phyloP scores from a whole-genome alignment of 202 grass and related monocot species.

The Zoysia matrella region DNA sequence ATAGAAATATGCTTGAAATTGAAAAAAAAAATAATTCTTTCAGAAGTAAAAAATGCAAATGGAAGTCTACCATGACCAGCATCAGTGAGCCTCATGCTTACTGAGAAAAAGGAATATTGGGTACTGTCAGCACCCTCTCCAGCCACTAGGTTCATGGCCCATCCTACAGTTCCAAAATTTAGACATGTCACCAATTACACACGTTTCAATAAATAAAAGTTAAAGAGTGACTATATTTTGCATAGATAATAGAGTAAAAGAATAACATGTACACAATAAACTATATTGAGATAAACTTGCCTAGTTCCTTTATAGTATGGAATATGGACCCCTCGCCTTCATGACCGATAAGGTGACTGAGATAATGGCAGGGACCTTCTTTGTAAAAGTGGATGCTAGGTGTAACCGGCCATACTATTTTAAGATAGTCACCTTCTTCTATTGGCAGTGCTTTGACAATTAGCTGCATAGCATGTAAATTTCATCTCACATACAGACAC shows the following conservation, averaged over 20 bases:
- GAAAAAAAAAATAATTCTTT: constrained; percentile 2
- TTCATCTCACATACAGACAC: constrained; percentile 17
- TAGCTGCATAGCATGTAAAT: constrained; percentile 50
- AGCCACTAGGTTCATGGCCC: constrained; percentile 67
- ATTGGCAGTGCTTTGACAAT: constrained; percentile 79
- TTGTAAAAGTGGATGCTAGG: constrained; percentile 62
- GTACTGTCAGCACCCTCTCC: constrained; percentile 59
- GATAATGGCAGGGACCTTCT: constrained; percentile 66
- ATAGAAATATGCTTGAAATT: constrained; percentile 22
- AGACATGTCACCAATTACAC: constrained; percentile 22
- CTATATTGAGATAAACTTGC: constrained; percentile 43
- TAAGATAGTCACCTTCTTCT: constrained; percentile 70
- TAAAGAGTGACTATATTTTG: constrained; percentile 16
- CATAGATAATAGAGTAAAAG: constrained; percentile 14
- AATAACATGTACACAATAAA: constrained; percentile 33
- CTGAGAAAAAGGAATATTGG: constrained; percentile 79
- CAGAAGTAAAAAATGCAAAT: constrained; percentile 20
- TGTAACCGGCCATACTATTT: constrained; percentile 68
- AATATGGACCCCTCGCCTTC: constrained; percentile 84
- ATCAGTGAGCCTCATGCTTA: constrained; percentile 85
- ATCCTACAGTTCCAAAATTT: constrained; percentile 57
- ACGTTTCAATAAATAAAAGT: constrained; percentile 25
- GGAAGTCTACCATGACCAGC: constrained; percentile 74
- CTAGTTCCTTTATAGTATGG: constrained; percentile 78
- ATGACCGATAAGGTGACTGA: constrained; percentile 80